Base-by-base conservation (phyloP, 306 rosid genomes). In the peach (Prunus persica) region DNA sequence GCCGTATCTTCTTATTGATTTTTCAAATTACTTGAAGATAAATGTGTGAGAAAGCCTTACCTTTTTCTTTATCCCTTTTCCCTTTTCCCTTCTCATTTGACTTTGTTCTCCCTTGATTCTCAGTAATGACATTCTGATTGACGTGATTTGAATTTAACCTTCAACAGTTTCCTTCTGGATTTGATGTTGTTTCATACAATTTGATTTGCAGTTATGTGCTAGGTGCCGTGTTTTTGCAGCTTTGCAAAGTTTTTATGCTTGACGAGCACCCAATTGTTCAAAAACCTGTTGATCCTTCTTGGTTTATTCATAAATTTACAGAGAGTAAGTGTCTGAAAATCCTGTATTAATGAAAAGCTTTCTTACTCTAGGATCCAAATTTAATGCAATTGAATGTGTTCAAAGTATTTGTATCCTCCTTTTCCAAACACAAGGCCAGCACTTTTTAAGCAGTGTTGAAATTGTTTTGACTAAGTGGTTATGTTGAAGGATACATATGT, bases 1-100 rank as follows among this genome's bases (percentile, higher is more conserved):
- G 78, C 98, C 98, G 22, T 93, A 83, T 91, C 91, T 93, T 78
- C 96, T 93, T 72, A 93, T 93, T 80, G 98, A 90, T 81, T 93
- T 93, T 78, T 91, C 98, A 51, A 86, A 87, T 79, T 69, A 71
- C 69, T 82, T 89, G 77, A 73, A 82, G 67, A 85, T 84, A 75
- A 89, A 91, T 64, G 96, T 93, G 98, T 91, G 82, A 86, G 93
- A 76, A 69, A 70, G 78, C 56, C 25, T 69, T 13, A 38, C 43
- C 43, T 38, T 38, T 69, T 13, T 82, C 24, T 69, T 52, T 16
- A n/a, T 38, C 8, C 52, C 56, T 19, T 54, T 81, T 74, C 18
- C 41, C 2, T 54, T 81, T 71, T 18, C 41, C 2, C 34, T 18
- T 32, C 25, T 51, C 67, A 19, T 58, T 50, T 65, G 9, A 19